Base-by-base conservation (phyloP, 805 yeast species). In the Hemisphaericaspora nanyangensis region DNA sequence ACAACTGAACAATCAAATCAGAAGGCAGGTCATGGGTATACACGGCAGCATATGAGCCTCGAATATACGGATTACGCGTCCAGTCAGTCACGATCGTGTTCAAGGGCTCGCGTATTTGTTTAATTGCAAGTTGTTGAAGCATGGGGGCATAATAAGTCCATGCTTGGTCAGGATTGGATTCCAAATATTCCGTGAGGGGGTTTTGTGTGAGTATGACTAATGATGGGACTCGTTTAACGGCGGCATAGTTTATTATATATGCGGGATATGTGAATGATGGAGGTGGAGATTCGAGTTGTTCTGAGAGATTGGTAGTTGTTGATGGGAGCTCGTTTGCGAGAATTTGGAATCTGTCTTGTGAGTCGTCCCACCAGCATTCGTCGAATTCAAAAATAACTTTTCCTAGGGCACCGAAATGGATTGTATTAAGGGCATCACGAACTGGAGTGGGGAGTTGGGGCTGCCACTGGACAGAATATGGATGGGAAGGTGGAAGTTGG, bases 1-100 rank as follows among this genome's bases (percentile, higher is more conserved):
- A 68, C 41, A 85, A 68, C n/a, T 82, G 83, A 12, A 78, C 55
- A 0, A 83, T 74, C 13, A 79, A 56, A 37, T 76, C 82, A 7
- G 76, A 65, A 0, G 95, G 87, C 50, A 82, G 87, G 56, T 84
- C 85, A 6, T 80, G 81, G 0, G 82, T 78, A 27, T 65, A 58
- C 39, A 86, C 74, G 0, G 90, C 89, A 8, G 86, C 73, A 58
- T 87, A 91, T 1, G 96, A 80, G 3, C 98, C 98, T 39, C 85
- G 63, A 2, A 86, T 72, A 52, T 72, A 86, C 1, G 88, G 87
- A 49, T 90, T 95, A 2, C 57, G 55, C 1, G 95, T 82, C 98
- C 98, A 91, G 19, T 78, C 65, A 0, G 91, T 76, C 22, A 63
- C 58, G 1, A 66, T 34, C 72, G 79, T 47, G 44, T 61, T 60